These are phyloP conservation scores for Schwanniomyces polymorphus DNA, from an alignment of 805 yeast genomes.

Conservation along the genomic window DNA sequence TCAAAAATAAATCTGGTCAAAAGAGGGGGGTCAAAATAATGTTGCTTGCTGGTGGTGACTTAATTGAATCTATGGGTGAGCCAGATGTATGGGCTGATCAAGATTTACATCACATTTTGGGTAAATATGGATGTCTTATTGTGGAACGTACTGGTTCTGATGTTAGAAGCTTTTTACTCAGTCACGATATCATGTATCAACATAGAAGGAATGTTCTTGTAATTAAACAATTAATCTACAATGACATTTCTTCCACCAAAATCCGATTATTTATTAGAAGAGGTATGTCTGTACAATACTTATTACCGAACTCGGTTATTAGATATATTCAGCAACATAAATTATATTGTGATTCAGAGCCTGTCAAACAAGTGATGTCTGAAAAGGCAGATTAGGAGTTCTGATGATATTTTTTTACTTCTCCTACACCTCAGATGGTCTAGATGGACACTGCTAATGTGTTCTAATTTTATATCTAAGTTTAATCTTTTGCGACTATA, in stretches of 20 bases:
- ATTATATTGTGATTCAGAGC: slow-evolving; percentile 85
- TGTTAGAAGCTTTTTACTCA: slow-evolving; percentile 85
- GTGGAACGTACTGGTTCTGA: slow-evolving; percentile 97
- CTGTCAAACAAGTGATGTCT: slow-evolving; percentile 80
- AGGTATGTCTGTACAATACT: slow-evolving; percentile 94
- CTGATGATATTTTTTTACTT: background rate
- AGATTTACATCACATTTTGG: slow-evolving; percentile 92
- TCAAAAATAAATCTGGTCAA: slow-evolving; percentile 55
- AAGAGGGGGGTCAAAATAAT: slow-evolving; percentile 87
- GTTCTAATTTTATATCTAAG: background rate
- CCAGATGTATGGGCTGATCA: slow-evolving; percentile 99
- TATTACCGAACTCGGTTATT: slow-evolving; percentile 91
- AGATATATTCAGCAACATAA: slow-evolving; percentile 93
- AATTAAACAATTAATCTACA: slow-evolving; percentile 92
- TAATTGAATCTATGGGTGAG: slow-evolving; percentile 99
- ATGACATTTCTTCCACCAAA: slow-evolving; percentile 93
- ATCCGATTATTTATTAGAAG: slow-evolving; percentile 89
- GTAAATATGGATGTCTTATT: slow-evolving; percentile 93
- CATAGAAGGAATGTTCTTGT: slow-evolving; percentile 91
- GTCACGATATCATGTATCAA: slow-evolving; percentile 97
- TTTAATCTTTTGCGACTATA: background rate
- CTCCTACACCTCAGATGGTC: background rate
- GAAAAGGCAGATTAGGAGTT: slow-evolving; percentile 21
- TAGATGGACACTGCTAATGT: background rate
- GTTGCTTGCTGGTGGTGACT: slow-evolving; percentile 97